Evolutionary conservation across 805 yeast genomes (phyloP).

Genomic region (Myxozyma geophila): DNA sequence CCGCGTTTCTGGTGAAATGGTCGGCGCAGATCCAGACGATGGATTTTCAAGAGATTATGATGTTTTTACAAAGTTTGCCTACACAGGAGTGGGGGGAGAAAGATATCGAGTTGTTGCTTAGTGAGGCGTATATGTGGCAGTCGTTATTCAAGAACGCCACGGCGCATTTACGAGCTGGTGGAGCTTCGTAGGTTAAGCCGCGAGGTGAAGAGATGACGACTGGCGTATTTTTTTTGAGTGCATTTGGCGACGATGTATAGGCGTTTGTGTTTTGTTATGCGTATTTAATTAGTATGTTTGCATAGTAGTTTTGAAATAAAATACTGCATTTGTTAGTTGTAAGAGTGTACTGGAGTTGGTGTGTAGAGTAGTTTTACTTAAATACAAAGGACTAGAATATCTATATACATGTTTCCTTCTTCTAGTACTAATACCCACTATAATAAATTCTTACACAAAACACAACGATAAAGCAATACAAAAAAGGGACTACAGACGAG

Average conservation of each 20-base stretch:
- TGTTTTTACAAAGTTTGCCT: conserved; percentile 89
- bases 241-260: neutral
- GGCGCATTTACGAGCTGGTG: conserved; percentile 64
- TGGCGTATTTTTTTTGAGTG: neutral
- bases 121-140: conserved; percentile 98
- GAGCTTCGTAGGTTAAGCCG: conserved; percentile 3
- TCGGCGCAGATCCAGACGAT: conserved; percentile 72
- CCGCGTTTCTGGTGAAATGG: conserved; percentile 92
- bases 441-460: too few species aligned
- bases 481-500: conserved; percentile 1
- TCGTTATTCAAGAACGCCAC: conserved; percentile 85
- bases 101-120: conserved; percentile 86
- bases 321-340: too few species aligned
- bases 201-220: neutral
- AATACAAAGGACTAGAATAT: too few species aligned
- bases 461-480: neutral
- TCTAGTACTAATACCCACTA: too few species aligned
- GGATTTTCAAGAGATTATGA: conserved; percentile 94
- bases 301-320: too few species aligned
- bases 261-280: neutral
- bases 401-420: too few species aligned
- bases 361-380: too few species aligned
- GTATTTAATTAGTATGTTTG: neutral
- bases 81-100: conserved; percentile 83
- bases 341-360: too few species aligned